Conservation (phyloP, 2,329 filamentous ascomycete species). For the Davidsoniella neocaledoniae region DNA sequence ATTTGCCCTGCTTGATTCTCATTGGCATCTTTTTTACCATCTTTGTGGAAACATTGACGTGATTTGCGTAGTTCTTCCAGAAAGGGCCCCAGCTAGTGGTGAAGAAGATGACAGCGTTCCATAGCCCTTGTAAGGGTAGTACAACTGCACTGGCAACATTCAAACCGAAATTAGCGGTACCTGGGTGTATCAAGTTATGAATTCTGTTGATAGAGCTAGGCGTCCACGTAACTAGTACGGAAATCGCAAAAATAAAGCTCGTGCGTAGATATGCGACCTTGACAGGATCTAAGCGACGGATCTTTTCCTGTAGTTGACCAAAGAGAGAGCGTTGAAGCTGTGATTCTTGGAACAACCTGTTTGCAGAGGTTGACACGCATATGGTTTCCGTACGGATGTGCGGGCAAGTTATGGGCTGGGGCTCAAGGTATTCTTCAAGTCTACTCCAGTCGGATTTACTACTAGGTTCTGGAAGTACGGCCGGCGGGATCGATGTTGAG, state of each 20-base stretch:
- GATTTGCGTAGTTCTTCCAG: constrained; percentile 15
- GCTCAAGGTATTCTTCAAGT: constrained; percentile 7
- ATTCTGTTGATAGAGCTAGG: constrained; percentile 59
- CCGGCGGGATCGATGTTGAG: constrained; percentile 1
- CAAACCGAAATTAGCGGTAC: constrained; percentile 41
- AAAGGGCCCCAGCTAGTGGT: constrained; percentile 38
- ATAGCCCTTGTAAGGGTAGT: constrained; percentile 61
- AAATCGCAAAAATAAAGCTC: constrained; percentile 43
- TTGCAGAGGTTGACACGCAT: constrained; percentile 15
- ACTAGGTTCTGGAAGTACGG: neutral
- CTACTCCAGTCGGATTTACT: constrained; percentile 4
- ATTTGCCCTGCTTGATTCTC: neutral
- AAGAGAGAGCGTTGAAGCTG: constrained; percentile 12
- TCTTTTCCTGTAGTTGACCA: constrained; percentile 18
- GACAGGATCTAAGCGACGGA: constrained; percentile 34
- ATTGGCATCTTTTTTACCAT: neutral
- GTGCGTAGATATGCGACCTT: constrained; percentile 45
- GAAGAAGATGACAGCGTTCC: constrained; percentile 66
- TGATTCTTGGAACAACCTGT: constrained; percentile 8
- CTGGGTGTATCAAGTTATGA: constrained; percentile 44
- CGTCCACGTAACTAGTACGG: constrained; percentile 44
- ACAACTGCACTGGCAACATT: constrained; percentile 56
- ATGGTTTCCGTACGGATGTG: constrained; percentile 16
- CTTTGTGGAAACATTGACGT: neutral
- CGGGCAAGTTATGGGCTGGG: constrained; percentile 2